Evolutionary conservation across 257 asterid genomes (phyloP), one percentile per base, ranked within the genome.

Genomic region (Sherardia arvensis): DNA sequence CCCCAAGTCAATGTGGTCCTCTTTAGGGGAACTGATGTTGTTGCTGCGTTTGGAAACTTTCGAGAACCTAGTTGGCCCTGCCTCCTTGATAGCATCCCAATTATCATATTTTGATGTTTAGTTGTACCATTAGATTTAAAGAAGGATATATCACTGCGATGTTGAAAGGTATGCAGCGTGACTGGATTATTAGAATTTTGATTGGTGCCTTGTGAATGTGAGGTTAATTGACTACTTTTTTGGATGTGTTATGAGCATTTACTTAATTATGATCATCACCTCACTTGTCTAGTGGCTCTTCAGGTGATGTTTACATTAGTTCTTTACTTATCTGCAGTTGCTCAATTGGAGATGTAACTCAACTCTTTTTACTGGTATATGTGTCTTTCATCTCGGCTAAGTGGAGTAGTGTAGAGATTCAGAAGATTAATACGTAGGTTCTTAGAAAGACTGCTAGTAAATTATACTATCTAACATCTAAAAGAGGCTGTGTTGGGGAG

Each of bases 1-100:
- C 34, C 26, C 12, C 5, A 40, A 32, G 34, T 33, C 68, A 57
- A 29, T 14, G 70, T 70, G 69, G 74, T 70, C 74, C 74, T 55
- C 61, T 40, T 26, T 56, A 21, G 20, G 61, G 18, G 53, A 45
- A 57, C 27, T 68, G 72, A 59, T 59, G 61, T 49, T 4, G 38
- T 45, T 30, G 36, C 23, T 59, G 51, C 43, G 7, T 21, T 33
- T 1, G 51, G 61, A 68, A 48, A 32, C 33, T 30, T 45, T 65
- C 14, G 54, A 29, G 43, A 54, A 30, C 43, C 54, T 21, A 27
- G 29, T 57, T 67, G 66, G 59, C 60, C 18, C 26, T 60, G 72
- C 26, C 51, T 68, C 40, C 59, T 60, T 14, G 30, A 43, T 38
- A 33, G 40, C 26, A 25, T 59, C 28, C 1, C 22, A 29, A 59